These are phyloP conservation scores for Rhodosporidiobolus sp. DNA, from an alignment of 768 basidiomycete genomes.

Conservation along the genomic window DNA sequence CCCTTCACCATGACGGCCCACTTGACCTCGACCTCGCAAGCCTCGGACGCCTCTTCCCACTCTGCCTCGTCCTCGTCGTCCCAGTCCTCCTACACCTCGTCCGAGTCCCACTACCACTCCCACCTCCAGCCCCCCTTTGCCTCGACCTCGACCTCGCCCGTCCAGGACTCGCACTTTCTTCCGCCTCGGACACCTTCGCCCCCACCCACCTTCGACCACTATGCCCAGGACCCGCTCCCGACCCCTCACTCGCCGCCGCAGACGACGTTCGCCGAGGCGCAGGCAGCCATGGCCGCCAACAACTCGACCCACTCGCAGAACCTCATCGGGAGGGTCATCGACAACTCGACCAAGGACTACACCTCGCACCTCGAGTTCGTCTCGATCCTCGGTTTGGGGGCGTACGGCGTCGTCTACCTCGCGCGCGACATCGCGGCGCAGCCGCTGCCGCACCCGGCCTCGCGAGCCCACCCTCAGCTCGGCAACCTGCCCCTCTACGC, in stretches of 20 bases:
- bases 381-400: constrained; percentile 83
- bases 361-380: constrained; percentile 66
- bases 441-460: constrained; percentile 30
- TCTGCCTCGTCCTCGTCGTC: constrained; percentile 12
- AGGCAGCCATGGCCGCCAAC: constrained; percentile 40
- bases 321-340: constrained; percentile 70
- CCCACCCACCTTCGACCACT: background rate
- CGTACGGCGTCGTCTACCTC: constrained; percentile 92
- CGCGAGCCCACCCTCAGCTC: constrained; percentile 40
- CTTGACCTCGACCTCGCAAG: too few species aligned
- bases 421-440: constrained; percentile 59
- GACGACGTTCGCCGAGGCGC: constrained; percentile 37
- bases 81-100: too few species aligned
- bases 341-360: constrained; percentile 55
- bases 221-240: background rate
- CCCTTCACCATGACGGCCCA: constrained; percentile 26
- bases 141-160: background rate
- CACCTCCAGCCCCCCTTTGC: constrained; percentile 11
- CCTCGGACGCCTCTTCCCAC: background rate
- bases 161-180: constrained; percentile 6
- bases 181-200: constrained; percentile 10
- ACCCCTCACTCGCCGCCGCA: constrained; percentile 15
- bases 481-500: constrained; percentile 60
- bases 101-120: constrained; percentile 8
- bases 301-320: constrained; percentile 44